Evolutionary conservation across 2,329 filamentous ascomycete species (phyloP).

Genomic region (Beauveria varroae): DNA sequence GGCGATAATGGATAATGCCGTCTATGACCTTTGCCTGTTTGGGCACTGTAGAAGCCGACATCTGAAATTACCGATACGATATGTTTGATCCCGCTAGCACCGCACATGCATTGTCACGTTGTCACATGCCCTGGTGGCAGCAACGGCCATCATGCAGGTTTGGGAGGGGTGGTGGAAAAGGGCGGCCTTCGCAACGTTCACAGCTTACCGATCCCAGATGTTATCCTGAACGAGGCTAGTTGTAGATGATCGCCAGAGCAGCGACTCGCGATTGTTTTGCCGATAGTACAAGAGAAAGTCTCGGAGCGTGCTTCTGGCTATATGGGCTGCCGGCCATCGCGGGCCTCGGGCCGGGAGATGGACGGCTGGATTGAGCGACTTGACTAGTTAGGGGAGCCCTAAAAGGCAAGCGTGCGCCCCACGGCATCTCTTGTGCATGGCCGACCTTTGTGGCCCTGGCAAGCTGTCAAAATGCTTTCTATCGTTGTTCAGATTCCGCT

Average conservation of each 20-base stretch:
- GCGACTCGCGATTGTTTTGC: not conserved
- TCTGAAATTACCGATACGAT: not conserved
- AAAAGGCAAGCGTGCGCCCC: not conserved
- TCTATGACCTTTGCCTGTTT: not conserved
- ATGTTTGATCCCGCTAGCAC: not conserved
- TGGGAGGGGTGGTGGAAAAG: not conserved
- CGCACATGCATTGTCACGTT: not conserved
- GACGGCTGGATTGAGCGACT: not conserved
- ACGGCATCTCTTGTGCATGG: constrained; percentile 4
- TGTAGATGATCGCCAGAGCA: not conserved
- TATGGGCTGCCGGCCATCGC: not conserved
- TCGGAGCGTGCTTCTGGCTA: not conserved
- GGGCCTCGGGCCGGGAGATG: not conserved
- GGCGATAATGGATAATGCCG: not conserved
- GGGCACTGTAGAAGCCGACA: not conserved
- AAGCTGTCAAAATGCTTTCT: not conserved
- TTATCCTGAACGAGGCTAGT: not conserved
- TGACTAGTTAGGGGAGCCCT: not conserved
- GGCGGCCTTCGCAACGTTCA: not conserved
- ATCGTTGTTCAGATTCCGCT: not conserved
- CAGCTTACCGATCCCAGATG: not conserved
- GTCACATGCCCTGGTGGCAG: not conserved
- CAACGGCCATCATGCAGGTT: not conserved
- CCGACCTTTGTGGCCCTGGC: not conserved
- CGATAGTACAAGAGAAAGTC: not conserved